These are phyloP conservation scores for Trichosanthes cucumerina DNA, from an alignment of 306 rosid species.

Conservation along the genomic window DNA sequence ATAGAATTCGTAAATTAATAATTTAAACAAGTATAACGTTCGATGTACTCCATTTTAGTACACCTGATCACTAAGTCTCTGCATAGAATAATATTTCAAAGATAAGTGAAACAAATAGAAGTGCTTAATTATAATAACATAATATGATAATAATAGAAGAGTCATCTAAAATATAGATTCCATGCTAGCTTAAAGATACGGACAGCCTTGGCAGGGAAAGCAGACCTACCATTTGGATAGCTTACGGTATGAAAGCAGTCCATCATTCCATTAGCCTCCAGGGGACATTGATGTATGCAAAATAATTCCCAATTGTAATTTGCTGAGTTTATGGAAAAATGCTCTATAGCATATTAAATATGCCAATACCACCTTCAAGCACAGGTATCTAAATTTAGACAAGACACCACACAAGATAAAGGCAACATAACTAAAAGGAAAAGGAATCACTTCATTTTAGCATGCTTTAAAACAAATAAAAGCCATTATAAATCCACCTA, in stretches of 20 bases:
- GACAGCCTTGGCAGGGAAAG: background rate
- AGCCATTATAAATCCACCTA: background rate
- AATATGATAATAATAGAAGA: background rate
- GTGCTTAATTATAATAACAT: background rate
- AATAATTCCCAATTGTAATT: conserved; percentile 10
- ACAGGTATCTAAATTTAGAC: background rate
- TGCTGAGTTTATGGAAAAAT: background rate
- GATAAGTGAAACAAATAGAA: background rate
- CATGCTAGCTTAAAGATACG: background rate
- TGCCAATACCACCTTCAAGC: conserved; percentile 3
- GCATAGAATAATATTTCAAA: background rate
- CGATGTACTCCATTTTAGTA: background rate
- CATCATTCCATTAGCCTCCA: conserved; percentile 72
- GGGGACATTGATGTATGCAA: conserved; percentile 59
- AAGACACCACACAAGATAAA: background rate
- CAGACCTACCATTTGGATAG: conserved; percentile 6
- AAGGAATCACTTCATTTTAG: background rate
- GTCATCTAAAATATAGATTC: background rate
- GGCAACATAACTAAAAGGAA: background rate
- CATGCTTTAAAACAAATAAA: background rate
- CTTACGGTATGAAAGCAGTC: conserved; percentile 29
- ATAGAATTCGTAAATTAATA: background rate
- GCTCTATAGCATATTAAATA: conserved; percentile 10
- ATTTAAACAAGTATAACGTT: background rate
- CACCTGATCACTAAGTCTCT: background rate